Conservation (phyloP, 306 rosid species). For the Rubus idaeus region DNA sequence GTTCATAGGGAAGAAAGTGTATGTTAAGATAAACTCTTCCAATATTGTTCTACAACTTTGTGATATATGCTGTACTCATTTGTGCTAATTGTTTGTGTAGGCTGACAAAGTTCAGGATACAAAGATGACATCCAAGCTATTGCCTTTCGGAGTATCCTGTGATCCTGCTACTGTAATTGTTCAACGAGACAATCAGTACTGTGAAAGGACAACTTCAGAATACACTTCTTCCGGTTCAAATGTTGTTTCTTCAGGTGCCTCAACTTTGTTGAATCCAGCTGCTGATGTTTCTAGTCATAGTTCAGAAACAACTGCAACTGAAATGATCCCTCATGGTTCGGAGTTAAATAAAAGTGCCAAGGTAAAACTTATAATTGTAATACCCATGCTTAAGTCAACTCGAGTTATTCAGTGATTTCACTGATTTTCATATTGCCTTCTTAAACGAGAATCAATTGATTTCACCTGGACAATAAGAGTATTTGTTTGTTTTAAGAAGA, state of each 20-base stretch:
- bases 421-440: neutral
- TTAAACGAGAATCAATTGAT: neutral
- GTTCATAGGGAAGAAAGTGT: conserved; percentile 42
- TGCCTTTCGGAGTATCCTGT: conserved; percentile 31
- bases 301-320: conserved; percentile 37
- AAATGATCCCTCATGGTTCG: conserved; percentile 41
- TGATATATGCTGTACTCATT: conserved; percentile 22
- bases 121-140: conserved; percentile 32
- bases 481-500: neutral
- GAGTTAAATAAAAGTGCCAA: conserved; percentile 54
- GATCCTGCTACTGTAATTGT: conserved; percentile 31
- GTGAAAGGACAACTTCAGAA: conserved; percentile 45
- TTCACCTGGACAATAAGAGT: conserved; percentile 1
- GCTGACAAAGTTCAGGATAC: conserved; percentile 48
- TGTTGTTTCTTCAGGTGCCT: conserved; percentile 34
- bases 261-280: conserved; percentile 31
- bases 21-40: conserved; percentile 33
- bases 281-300: conserved; percentile 41
- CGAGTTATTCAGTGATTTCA: neutral
- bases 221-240: conserved; percentile 32
- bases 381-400: neutral
- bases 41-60: neutral
- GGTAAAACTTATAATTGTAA: conserved; percentile 38
- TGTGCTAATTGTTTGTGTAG: conserved; percentile 36
- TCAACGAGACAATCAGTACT: conserved; percentile 31